Base-by-base conservation (phyloP, 192 early-diverging fungal species). In the Backusella westeae region DNA sequence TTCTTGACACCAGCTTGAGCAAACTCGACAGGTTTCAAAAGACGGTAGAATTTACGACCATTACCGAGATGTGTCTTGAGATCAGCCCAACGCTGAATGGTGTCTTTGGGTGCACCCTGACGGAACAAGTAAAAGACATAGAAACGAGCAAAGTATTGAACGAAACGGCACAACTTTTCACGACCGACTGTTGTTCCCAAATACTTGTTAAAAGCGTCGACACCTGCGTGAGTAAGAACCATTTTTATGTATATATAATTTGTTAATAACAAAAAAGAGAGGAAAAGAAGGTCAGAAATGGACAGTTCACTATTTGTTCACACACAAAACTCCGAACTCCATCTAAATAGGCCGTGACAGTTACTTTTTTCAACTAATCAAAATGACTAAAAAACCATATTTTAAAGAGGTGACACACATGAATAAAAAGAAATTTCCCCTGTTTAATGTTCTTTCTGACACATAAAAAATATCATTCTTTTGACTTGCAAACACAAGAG, bases 71-170 rank as follows among this genome's bases (percentile, higher is more conserved):
- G 82, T 38, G 81, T 88, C 85, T 91, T 90, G 32, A 95, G 85
- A 75, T 86, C 87, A 65, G 75, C 82, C 78, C 90, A 86, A 65
- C 89, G 86, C 23, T 80, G 84, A 26, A 94, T 77, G 23, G 80
- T 82, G 10, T 89, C 90, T 76, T 92, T 91, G 69, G 84, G 73
- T 71, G 85, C 80, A n/a, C 85, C 89, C 35, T 86, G 76, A 67
- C 87, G 83, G 52, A 82, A 72, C 69, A 93, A 69, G 74, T 89
- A 87, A 87, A 90, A 95, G 39, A 86, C 89, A 38, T 93, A 83
- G 78, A 96, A 94, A 19, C 94, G 93, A 10, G 93, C 85, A 79
- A 94, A 91, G 86, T 96, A 96, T 81, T 98, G 97, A 29, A 94
- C 87, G 66, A 93, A 85, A 76, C 95, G 90, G 80, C 91, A 91